phyloP scores from a whole-genome alignment of 1,284 basidiomycete species.

The Sporisorium graminicola region DNA sequence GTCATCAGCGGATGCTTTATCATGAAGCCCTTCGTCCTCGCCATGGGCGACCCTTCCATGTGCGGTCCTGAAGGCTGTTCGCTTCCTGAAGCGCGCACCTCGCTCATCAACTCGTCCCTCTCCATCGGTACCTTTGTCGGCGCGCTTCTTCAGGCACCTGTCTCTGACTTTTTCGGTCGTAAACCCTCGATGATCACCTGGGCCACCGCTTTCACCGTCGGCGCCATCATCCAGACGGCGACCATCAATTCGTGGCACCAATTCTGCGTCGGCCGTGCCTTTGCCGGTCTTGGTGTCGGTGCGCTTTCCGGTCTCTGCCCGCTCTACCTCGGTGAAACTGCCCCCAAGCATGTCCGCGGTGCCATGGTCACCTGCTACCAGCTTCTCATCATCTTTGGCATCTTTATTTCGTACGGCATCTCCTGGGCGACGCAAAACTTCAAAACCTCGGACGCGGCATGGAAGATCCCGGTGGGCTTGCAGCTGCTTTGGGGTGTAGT shows the following conservation, averaged over 20 bases:
- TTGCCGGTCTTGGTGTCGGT: conserved; percentile 62
- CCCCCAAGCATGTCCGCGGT: conserved; percentile 83
- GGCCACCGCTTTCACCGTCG: conserved; percentile 69
- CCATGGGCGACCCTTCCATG: conserved; percentile 35
- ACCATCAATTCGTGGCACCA: conserved; percentile 48
- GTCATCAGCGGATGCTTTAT: conserved; percentile 57
- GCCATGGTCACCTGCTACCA: conserved; percentile 83
- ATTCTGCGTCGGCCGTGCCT: conserved; percentile 54
- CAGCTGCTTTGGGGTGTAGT: conserved; percentile 74
- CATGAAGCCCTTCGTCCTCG: conserved; percentile 54
- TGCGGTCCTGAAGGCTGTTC: conserved; percentile 32
- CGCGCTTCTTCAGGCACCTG: conserved; percentile 71
- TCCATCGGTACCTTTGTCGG: conserved; percentile 81
- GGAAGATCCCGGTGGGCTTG: conserved; percentile 80
- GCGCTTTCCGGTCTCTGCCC: conserved; percentile 73
- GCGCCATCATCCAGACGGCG: conserved; percentile 62
- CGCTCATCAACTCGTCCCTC: conserved; percentile 79
- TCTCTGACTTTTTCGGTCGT: conserved; percentile 76
- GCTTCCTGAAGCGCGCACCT: conserved; percentile 72
- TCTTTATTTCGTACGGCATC: conserved; percentile 72
- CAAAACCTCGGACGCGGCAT: conserved; percentile 40
- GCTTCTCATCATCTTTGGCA: conserved; percentile 77
- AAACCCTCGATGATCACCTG: conserved; percentile 77
- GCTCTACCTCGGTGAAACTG: conserved; percentile 84
- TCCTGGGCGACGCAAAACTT: conserved; percentile 71